Evolutionary conservation across 257 asterid genomes (phyloP).

Genomic region (Capsicum chinense): DNA sequence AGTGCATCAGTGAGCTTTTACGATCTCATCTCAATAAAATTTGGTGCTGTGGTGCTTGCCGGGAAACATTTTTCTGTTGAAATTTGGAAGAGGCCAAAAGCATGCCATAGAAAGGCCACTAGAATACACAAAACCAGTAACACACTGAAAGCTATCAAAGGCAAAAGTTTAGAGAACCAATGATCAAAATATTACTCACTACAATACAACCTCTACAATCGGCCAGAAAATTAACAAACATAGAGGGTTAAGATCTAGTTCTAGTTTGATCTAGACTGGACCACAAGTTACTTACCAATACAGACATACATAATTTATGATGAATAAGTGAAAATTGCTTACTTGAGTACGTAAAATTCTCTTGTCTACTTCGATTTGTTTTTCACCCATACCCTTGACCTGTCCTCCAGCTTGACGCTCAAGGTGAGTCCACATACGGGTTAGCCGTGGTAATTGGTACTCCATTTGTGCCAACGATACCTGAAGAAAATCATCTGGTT

Average conservation of each 20-base stretch:
- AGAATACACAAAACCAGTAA: conserved; percentile 2
- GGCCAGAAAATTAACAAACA: neutral
- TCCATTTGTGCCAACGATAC: conserved; percentile 97
- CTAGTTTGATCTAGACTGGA: neutral
- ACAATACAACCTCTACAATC: conserved; percentile 1
- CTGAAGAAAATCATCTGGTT: conserved; percentile 43
- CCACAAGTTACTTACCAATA: neutral
- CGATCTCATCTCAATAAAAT: neutral
- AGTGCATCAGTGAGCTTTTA: neutral
- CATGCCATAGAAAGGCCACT: neutral
- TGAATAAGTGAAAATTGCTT: conserved; percentile 39
- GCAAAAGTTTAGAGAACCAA: conserved; percentile 2
- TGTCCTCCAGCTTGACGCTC: conserved; percentile 99
- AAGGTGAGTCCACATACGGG: conserved; percentile 97
- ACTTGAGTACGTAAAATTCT: conserved; percentile 95
- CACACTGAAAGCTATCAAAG: neutral
- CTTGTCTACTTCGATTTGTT: conserved; percentile 97
- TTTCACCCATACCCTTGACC: conserved; percentile 99
- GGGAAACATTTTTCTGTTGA: neutral
- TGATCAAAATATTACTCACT: neutral
- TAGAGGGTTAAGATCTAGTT: neutral
- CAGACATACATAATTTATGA: neutral
- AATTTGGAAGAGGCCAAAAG: neutral
- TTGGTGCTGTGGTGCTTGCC: neutral
- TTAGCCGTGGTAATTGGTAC: conserved; percentile 89